Evolutionary conservation across 2,329 filamentous ascomycete species (phyloP), one percentile per base, ranked within the genome.

Genomic region (Apiospora sp.): DNA sequence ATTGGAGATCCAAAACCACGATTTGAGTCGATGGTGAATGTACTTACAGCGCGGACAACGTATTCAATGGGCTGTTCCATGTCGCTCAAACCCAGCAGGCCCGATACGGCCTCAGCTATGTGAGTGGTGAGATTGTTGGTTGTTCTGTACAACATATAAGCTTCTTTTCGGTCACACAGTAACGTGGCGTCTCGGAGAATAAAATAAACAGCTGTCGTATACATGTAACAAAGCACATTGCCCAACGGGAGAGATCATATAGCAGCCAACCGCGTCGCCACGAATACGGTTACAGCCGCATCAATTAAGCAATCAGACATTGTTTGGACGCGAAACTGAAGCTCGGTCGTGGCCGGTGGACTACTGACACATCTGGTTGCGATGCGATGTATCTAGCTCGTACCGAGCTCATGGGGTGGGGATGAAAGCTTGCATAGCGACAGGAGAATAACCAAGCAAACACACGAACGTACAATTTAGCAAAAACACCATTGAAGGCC

Each of bases 401-500:
- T 16, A 61, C 30, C 27, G 16, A 34, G 34, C 54, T 61, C 30
- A 61, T n/a, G 19, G 16, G 16, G 16, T 30, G 54, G 54, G 54
- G 54, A 22, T 37, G 27, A 10, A n/a, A 37, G 22, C 16, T 37
- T 37, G 54, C 41, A 68, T 44, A n/a, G 22, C 6, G 64, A 67
- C 22, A 44, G 43, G 37, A 68, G 64, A 27, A 4, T 1, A 46
- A 30, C 13, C 5, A 30, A 46, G 24, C 3, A 4, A 48, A 19
- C 10, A 43, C 19, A n/a, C 22, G 41, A n/a, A 86, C 90, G 78
- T 84, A 94, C 92, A 96, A 84, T 83, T 96, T 96, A 0, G 94
- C 94, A 84, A 96, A 95, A 6, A 94, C 91, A 73, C 93, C 93
- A 77, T 96, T 96, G 76, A 93, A 92, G 30, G 93, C 93, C 44